Evolutionary conservation across 1,284 basidiomycete genomes (phyloP), one percentile per base, ranked within the genome.

Genomic region (Marasmius fiardii): DNA sequence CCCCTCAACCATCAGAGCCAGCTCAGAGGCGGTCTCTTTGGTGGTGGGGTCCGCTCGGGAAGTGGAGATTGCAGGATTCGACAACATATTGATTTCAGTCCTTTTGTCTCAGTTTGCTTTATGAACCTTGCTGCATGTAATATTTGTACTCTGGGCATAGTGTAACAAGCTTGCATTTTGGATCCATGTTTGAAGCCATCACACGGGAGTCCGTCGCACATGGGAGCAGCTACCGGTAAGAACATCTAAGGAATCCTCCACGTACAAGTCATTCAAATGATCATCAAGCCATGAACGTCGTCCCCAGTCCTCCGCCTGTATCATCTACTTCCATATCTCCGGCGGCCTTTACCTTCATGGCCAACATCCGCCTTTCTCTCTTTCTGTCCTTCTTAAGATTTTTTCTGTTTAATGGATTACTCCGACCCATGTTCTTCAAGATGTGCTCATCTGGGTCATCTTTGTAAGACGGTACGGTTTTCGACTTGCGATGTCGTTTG

Each of bases 41-140:
- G 85, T 89, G 88, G 83, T 90, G 87, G 86, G 87, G 87, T 0
- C 89, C 90, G 2, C 67, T 92, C 28, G 74, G 79, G 43, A 75
- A 78, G 39, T 92, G 90, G 89, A 74, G 89, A 51, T 68, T 91
- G 63, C 81, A 85, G 62, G 90, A 92, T 63, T 82, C 85, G 58
- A 91, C 89, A 20, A 75, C 77, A 51, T 92, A 92, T 68, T 81
- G 68, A 70, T 68, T 41, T 24, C 43, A 34, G 31, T 56, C 33
- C 39, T 18, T 4, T 16, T 18, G 11, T 20, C n/a, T 2, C n/a
- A n/a, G n/a, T n/a, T 18, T 20, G n/a, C n/a, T 41, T 20, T 20
- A 41, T 41, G n/a, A 7, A 2, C 20, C 7, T 41, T 41, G 16
- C 4, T n/a, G n/a, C n/a, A 16, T 41, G 39, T 41, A 41, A 20